Evolutionary conservation across 2,329 filamentous ascomycete genomes (phyloP).

Genomic region (Cladorrhinum sp.): DNA sequence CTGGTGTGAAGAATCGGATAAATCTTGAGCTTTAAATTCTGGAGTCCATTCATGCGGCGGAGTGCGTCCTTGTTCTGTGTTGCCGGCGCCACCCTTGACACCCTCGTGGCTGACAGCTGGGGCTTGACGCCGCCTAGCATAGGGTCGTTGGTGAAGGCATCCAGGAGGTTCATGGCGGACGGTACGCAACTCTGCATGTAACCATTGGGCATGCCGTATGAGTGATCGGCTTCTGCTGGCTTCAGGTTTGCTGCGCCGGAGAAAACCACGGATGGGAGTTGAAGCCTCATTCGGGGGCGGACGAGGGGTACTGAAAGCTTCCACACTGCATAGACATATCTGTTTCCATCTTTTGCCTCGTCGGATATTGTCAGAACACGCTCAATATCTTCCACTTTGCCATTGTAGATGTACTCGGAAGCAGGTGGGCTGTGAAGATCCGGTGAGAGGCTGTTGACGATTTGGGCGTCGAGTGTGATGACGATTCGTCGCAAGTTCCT

Average conservation of each 20-base stretch:
- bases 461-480: slow-evolving; percentile 64
- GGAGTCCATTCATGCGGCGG: slow-evolving; percentile 62
- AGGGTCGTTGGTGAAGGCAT: slow-evolving; percentile 66
- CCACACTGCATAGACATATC: slow-evolving; percentile 56
- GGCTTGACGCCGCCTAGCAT: slow-evolving; percentile 60
- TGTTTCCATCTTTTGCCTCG: slow-evolving; percentile 34
- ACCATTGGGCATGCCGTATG: slow-evolving; percentile 48
- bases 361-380: slow-evolving; percentile 51
- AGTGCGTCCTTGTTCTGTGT: slow-evolving; percentile 59
- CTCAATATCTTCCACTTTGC: slow-evolving; percentile 46
- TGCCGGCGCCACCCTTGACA: slow-evolving; percentile 69
- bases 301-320: slow-evolving; percentile 56
- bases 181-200: slow-evolving; percentile 69
- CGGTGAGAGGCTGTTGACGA: slow-evolving; percentile 54
- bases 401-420: slow-evolving; percentile 60
- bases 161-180: slow-evolving; percentile 71
- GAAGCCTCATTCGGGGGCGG: slow-evolving; percentile 62
- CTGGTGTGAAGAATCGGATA: slow-evolving; percentile 69
- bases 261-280: slow-evolving; percentile 65
- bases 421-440: slow-evolving; percentile 47
- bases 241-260: slow-evolving; percentile 58
- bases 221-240: slow-evolving; percentile 43
- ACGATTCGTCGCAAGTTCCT: slow-evolving; percentile 60
- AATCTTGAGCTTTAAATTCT: slow-evolving; percentile 60
- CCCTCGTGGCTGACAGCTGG: slow-evolving; percentile 67